Base-by-base conservation (phyloP, 2,329 filamentous ascomycete genomes). In the Tolypocladium sp. region DNA sequence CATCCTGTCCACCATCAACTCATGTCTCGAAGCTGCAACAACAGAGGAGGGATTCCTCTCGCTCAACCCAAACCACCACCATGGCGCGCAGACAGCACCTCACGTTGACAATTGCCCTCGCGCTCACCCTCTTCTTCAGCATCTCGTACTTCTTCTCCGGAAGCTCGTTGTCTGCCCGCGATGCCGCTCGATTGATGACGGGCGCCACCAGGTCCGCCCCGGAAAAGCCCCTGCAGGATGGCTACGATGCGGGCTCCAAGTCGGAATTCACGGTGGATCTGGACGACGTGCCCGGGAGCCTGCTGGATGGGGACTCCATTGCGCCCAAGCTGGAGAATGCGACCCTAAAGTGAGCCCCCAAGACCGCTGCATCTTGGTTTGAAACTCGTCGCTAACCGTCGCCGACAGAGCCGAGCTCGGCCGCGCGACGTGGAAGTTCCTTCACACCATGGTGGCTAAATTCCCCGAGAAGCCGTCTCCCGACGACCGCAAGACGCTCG, bases 251-350 rank as follows among this genome's bases (percentile, higher is more conserved):
- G 58, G 61, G 63, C 49, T 62, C 68, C 57, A 64, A 65, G 60
- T 61, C 68, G 22, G 64, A 68, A 40, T 74, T 74, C 63, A 60
- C 61, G 22, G 63, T 77, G 27, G 78, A 78, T 57, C 66, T 83
- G 37, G 71, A 71, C 41, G 64, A 70, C 37, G 64, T 83, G 35
- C 74, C 82, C 1, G 71, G 76, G 33, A 73, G 73, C 51, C 73
- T 88, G 22, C 77, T 91, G 27, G 79, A 80, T 22, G 89, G 89
- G 59, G 84, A 84, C 58, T 87, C 86, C 4, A 93, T 92, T 67
- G 90, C 90, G 56, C 87, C 89, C 1, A 92, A 91, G 74, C 77
- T 94, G 57, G 90, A 90, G 69, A 94, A 94, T 74, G 89, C 88
- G 61, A 94, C 90, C 8, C 78, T 85, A 58, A 94, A 93, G 86